Percentiles rank a stretch among this genome's conserved stretches.
phyloP scores from a whole-genome alignment of 129 eudicot genomes.

The Ambrosia artemisiifolia region DNA sequence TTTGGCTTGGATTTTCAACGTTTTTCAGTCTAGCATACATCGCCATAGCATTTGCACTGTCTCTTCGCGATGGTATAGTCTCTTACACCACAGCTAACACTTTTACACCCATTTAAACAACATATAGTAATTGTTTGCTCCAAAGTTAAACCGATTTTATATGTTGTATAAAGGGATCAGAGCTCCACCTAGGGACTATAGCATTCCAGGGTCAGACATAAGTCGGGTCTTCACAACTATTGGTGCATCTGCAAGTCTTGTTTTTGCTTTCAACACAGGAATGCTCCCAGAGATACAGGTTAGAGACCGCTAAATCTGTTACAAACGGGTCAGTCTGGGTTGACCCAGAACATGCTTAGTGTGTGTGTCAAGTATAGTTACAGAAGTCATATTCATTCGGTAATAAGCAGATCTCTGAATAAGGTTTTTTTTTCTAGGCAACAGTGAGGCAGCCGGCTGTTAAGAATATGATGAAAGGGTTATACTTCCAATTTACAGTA shows the following conservation, averaged over 20 bases:
- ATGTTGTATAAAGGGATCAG: constrained; percentile 43
- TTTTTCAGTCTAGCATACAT: constrained; percentile 72
- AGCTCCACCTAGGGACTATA: constrained; percentile 77
- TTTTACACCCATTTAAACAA: not conserved
- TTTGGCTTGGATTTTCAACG: constrained; percentile 89
- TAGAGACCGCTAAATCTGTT: not conserved
- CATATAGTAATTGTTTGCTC: not conserved
- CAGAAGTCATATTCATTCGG: not conserved
- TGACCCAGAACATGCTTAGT: not conserved
- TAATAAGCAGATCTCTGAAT: not conserved
- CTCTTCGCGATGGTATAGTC: constrained; percentile 76
- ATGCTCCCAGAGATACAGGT: constrained; percentile 99
- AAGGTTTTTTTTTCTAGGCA: constrained; percentile 55
- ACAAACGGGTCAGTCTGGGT: not conserved
- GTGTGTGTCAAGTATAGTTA: not conserved
- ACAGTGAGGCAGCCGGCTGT: constrained; percentile 86
- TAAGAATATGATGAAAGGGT: constrained; percentile 89
- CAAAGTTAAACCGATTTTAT: not conserved
- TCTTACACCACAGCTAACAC: constrained; percentile 7
- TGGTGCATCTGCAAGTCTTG: constrained; percentile 92
- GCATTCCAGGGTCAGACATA: constrained; percentile 51
- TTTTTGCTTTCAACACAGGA: constrained; percentile 94
- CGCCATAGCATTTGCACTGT: constrained; percentile 49
- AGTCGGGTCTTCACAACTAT: constrained; percentile 71
- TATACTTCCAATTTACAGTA: constrained; percentile 75